A percentile compares a stretch with the other conserved stretches of the same genome.
Evolutionary conservation across 352 stramenopile genomes (phyloP).

Genomic region (Phytophthora kernoviae): DNA sequence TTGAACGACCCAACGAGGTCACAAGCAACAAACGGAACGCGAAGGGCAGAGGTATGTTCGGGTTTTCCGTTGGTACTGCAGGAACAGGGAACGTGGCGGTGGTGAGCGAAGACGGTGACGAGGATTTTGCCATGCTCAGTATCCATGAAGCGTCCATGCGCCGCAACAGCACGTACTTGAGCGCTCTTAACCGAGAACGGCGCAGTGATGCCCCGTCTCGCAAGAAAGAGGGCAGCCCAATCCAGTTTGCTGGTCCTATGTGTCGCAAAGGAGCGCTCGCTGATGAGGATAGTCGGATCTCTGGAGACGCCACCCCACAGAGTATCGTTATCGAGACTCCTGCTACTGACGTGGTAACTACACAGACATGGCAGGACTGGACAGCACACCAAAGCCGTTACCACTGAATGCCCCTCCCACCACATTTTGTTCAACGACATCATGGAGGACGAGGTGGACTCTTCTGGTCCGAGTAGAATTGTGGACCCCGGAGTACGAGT

Average conservation of each 20-base stretch:
- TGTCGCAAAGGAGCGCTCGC: slow-evolving; percentile 35
- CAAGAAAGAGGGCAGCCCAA: slow-evolving; percentile 43
- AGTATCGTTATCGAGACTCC: slow-evolving; percentile 37
- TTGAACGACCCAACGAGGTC: slow-evolving; percentile 30
- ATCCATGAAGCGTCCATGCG: slow-evolving; percentile 68
- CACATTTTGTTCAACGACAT: slow-evolving; percentile 72
- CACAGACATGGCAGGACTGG: slow-evolving; percentile 18
- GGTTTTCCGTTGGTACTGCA: slow-evolving; percentile 27
- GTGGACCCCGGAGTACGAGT: slow-evolving; percentile 2
- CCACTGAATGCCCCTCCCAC: slow-evolving; percentile 20
- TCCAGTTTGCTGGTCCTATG: slow-evolving; percentile 56
- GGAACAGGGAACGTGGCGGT: slow-evolving; percentile 22
- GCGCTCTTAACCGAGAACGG: slow-evolving; percentile 35
- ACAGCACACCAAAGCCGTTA: slow-evolving; percentile 33
- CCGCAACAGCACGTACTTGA: slow-evolving; percentile 59
- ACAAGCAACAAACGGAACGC: slow-evolving; percentile 25
- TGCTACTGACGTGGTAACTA: slow-evolving; percentile 29
- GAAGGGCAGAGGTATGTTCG: slow-evolving; percentile 37
- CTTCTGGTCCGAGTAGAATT: slow-evolving; percentile 8
- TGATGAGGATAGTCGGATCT: slow-evolving; percentile 22
- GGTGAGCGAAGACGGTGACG: slow-evolving; percentile 47
- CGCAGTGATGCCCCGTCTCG: slow-evolving; percentile 18
- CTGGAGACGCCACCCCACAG: slow-evolving; percentile 32
- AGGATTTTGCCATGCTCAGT: slow-evolving; percentile 86
- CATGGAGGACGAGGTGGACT: slow-evolving; percentile 54